Conservation (phyloP, 495 filamentous ascomycete genomes). For the Penicillium soppii region DNA sequence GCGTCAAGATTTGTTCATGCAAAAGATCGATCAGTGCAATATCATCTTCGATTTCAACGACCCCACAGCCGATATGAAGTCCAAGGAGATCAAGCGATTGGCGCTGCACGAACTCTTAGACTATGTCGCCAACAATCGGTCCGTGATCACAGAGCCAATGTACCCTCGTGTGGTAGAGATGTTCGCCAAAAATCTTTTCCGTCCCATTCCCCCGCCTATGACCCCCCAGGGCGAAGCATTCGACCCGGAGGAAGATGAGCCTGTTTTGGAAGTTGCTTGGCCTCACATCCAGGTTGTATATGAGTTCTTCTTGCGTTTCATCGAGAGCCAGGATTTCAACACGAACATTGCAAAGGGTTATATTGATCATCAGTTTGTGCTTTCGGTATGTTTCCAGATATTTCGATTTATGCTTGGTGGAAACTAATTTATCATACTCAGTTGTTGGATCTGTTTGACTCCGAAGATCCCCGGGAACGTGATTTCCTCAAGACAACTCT, state of each 20-base stretch:
- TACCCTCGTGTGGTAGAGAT: slow-evolving; percentile 98
- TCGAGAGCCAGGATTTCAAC: slow-evolving; percentile 99
- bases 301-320: slow-evolving; percentile 98
- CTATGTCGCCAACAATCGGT: slow-evolving; percentile 97
- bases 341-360: slow-evolving; percentile 99
- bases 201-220: slow-evolving; percentile 93
- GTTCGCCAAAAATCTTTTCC: slow-evolving; percentile 98
- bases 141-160: slow-evolving; percentile 98
- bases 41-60: slow-evolving; percentile 99
- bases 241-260: slow-evolving; percentile 98
- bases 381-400: slow-evolving; percentile 59
- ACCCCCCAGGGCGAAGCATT: slow-evolving; percentile 98
- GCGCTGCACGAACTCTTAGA: slow-evolving; percentile 96
- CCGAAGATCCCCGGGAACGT: slow-evolving; percentile 93
- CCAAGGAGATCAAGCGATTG: slow-evolving; percentile 99
- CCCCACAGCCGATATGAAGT: slow-evolving; percentile 97
- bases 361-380: slow-evolving; percentile 96
- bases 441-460: slow-evolving; percentile 97
- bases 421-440: slow-evolving; percentile 27
- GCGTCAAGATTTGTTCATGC: slow-evolving; percentile 98
- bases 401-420: not conserved
- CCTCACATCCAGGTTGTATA: slow-evolving; percentile 99
- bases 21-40: slow-evolving; percentile 99
- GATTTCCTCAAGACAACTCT: slow-evolving; percentile 98
- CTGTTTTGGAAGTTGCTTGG: slow-evolving; percentile 97